Base-by-base conservation (phyloP, 495 filamentous ascomycete genomes). In the Lophiostoma macrostomum region DNA sequence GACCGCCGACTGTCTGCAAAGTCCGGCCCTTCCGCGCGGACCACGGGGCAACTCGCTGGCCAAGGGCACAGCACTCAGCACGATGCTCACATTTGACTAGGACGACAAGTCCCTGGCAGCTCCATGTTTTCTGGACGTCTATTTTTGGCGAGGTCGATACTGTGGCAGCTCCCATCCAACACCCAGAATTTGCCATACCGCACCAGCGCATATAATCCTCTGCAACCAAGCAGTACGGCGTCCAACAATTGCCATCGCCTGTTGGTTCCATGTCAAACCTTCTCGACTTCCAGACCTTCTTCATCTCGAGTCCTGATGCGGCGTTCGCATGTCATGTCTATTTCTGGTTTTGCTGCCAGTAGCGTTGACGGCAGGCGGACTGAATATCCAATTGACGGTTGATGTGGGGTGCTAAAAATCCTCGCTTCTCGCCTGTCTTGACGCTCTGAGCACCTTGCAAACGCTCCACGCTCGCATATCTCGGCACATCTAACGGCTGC, bases 261-360 rank as follows among this genome's bases (percentile, higher is more conserved):
- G 5, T 30, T 46, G 39, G 31, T 29, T 36, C n/a, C 18, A 10
- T n/a, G 6, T 23, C 20, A 18, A 13, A 25, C 22, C 28, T 41
- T 4, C 24, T 4, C 41, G 41, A 28, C 28, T 37, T 11, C 35
- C 18, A 12, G 18, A 10, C 20, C 38, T 14, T 29, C 8, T 25
- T 27, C 20, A 25, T 38, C 18, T 50, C 22, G 43, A 43, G 44
- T 36, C 53, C 43, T 30, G 37, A 45, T 11, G 37, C 53, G 6
- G 51, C 18, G 1, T 29, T 44, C n/a, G 37, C 37, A 38, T 13
- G 12, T n/a, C 35, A 29, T 20, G 47, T 45, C 53, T 57, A 57
- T 57, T 57, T 45, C 46, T 14, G 38, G 31, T 30, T 39, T 57
- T 46, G 51, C 45, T 31, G 37, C 39, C 43, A 25, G 42, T 41